phyloP scores from a whole-genome alignment of 371 early-diverging fungal genomes.

The Circinella minor region DNA sequence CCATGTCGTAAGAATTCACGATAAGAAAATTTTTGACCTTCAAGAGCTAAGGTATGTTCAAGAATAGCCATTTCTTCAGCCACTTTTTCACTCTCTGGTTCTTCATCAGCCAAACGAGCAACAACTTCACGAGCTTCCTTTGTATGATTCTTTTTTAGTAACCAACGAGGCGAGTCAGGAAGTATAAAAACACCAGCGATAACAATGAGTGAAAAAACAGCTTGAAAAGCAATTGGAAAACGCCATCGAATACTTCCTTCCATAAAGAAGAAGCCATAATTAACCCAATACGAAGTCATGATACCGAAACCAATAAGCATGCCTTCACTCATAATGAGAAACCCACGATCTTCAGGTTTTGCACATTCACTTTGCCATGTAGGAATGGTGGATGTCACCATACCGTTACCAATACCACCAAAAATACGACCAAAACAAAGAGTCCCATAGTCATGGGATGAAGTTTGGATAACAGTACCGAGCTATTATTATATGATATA shows the following conservation, averaged over 20 bases:
- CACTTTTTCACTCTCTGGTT: constrained; percentile 33
- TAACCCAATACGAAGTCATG: constrained; percentile 48
- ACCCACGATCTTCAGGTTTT: constrained; percentile 23
- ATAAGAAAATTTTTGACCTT: constrained; percentile 30
- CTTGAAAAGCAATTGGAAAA: constrained; percentile 59
- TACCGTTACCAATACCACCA: constrained; percentile 60
- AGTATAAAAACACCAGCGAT: constrained; percentile 47
- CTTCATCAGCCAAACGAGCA: constrained; percentile 41
- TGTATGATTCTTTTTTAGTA: constrained; percentile 44
- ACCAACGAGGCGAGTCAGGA: constrained; percentile 66
- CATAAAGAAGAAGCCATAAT: constrained; percentile 45
- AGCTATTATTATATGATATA: constrained; percentile 5
- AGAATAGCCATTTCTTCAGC: constrained; percentile 47
- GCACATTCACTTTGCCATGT: constrained; percentile 27
- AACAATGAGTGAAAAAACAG: constrained; percentile 51
- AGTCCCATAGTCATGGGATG: constrained; percentile 38
- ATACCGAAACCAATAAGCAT: constrained; percentile 27
- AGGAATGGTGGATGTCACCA: constrained; percentile 50
- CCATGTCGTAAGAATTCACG: constrained; percentile 45
- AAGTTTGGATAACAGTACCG: constrained; percentile 47
- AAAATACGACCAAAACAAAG: constrained; percentile 55
- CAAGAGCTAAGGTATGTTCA: constrained; percentile 43
- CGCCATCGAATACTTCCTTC: constrained; percentile 50
- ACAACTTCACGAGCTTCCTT: constrained; percentile 45
- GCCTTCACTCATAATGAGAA: constrained; percentile 25